Evolutionary conservation across 208 protist species (phyloP).

Genomic region (Histomonas meleagridis): DNA sequence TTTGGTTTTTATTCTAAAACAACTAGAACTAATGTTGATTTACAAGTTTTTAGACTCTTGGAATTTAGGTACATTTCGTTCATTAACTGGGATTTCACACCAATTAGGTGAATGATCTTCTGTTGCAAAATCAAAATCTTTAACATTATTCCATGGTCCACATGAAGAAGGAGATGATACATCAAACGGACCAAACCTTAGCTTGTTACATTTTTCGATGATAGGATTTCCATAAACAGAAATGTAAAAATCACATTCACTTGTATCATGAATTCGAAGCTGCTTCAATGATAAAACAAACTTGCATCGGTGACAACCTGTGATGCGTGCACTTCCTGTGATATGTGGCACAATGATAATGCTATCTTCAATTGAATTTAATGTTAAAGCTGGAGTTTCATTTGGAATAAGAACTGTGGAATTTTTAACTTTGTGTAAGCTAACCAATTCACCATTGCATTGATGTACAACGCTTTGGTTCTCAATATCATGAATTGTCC

Average conservation of each 20-base stretch:
- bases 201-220: background rate
- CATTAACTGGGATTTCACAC: background rate
- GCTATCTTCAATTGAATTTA: background rate
- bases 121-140: background rate
- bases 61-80: background rate
- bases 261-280: background rate
- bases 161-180: too few species aligned
- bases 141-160: conserved; percentile 25
- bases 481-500: background rate
- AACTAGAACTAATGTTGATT: too few species aligned
- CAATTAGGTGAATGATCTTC: background rate
- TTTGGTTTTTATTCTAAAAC: too few species aligned
- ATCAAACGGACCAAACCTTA: background rate
- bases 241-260: background rate
- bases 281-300: background rate
- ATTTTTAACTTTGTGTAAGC: background rate
- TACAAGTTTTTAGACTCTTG: too few species aligned
- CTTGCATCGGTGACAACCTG: background rate
- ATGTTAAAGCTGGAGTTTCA: background rate
- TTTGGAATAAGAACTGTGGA: background rate
- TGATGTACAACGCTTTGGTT: background rate
- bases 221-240: background rate
- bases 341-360: background rate
- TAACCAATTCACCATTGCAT: background rate
- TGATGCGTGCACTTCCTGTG: background rate